Base-by-base conservation (phyloP, 192 early-diverging fungal genomes). In the Hyaloraphidium curvatum region DNA sequence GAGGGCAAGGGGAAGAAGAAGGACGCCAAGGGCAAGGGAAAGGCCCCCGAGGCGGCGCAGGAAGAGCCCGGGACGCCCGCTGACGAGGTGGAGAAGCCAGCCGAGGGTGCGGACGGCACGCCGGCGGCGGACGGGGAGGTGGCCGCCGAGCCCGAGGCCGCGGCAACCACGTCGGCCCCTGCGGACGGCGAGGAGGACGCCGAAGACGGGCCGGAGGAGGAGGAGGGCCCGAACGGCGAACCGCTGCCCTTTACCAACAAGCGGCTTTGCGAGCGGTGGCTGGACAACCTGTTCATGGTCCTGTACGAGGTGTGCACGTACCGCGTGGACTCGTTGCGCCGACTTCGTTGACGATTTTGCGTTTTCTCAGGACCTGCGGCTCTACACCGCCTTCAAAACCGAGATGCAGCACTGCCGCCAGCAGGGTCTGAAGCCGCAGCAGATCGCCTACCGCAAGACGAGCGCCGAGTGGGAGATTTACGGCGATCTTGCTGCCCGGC, bases 261-360 rank as follows among this genome's bases (percentile, higher is more conserved):
- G 77, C 73, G 95, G 21, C 77, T 99, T 33, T 99, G 95, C 57
- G 95, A 99, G 59, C 88, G 94, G 56, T 99, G 95, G 95, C 74
- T 99, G 50, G 95, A 99, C 62, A 97, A 99, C 66, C 69, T 93
- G 40, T 97, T 97, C 53, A 95, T 99, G 95, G 88, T 99, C 1
- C 67, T 99, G 39, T 99, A 92, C 60, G 92, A 95, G 52, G 90
- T 65, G 53, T 2, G 25, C 21, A 11, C 5, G 13, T 28, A 55
- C 60, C 2, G n/a, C 23, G 9, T 9, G 17, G 2, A 23, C 21
- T 59, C 39, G 5, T 60, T 26, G 3, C 0, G 28, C 17, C 14
- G 14, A 54, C 17, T 3, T 4, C 23, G 41, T n/a, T 23, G 31
- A 1, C 9, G 1, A 51, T 58, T 58, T 28, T 28, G 1, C 22